Evolutionary conservation across 306 rosid species (phyloP).

Genomic region (Cucumis cinereus): DNA sequence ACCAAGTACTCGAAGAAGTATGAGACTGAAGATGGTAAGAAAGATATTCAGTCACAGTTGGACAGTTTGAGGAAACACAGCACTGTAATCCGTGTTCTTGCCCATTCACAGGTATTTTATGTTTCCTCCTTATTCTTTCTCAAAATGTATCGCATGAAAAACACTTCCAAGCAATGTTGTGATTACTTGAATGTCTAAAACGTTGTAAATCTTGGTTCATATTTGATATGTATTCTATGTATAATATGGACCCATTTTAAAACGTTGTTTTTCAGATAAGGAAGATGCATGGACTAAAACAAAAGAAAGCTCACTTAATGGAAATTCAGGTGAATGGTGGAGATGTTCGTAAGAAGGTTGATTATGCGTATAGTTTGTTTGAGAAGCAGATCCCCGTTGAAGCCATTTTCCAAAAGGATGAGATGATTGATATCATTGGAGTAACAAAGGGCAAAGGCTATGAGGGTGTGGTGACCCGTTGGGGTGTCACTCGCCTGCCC

Average conservation of each 20-base stretch:
- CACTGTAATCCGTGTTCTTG: slow-evolving; percentile 55
- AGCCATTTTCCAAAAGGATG: slow-evolving; percentile 79
- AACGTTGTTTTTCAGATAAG: slow-evolving; percentile 16
- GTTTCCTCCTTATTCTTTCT: neutral
- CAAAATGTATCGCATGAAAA: neutral
- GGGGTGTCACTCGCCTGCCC: slow-evolving; percentile 89
- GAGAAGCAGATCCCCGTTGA: slow-evolving; percentile 52
- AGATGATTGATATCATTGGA: slow-evolving; percentile 78
- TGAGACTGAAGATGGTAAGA: slow-evolving; percentile 55
- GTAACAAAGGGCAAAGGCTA: slow-evolving; percentile 79
- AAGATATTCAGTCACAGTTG: slow-evolving; percentile 36
- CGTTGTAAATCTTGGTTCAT: too few relatives aligned
- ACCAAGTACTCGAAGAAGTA: slow-evolving; percentile 40
- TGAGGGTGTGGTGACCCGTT: slow-evolving; percentile 67
- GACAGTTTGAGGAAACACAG: slow-evolving; percentile 60
- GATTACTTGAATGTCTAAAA: too few relatives aligned
- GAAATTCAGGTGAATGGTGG: slow-evolving; percentile 44
- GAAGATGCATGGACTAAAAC: slow-evolving; percentile 34
- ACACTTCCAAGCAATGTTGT: too few relatives aligned
- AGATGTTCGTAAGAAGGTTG: slow-evolving; percentile 21
- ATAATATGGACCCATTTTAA: neutral
- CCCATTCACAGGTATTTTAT: slow-evolving; percentile 55
- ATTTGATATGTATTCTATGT: neutral
- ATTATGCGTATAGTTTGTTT: slow-evolving; percentile 26
- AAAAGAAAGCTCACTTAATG: slow-evolving; percentile 44